phyloP scores from a whole-genome alignment of 805 yeast genomes.

The Myxozyma neotropica region DNA sequence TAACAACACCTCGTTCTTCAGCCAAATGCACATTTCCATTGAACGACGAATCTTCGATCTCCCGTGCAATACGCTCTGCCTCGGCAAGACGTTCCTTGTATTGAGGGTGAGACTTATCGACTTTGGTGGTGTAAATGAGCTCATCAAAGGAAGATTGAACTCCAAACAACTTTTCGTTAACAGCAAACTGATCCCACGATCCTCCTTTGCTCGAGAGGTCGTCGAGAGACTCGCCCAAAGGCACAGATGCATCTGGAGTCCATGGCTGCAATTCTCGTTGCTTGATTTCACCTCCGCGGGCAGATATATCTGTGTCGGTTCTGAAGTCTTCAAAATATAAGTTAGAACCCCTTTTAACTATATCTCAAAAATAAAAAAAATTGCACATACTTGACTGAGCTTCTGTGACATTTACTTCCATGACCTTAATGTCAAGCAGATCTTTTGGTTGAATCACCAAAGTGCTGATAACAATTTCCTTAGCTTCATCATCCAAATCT shows the following conservation, averaged over 20 bases:
- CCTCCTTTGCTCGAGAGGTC: constrained; percentile 41
- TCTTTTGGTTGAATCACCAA: constrained; percentile 55
- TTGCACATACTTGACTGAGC: constrained; percentile 32
- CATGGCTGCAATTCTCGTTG: constrained; percentile 82
- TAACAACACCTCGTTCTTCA: constrained; percentile 78
- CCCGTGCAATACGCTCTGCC: constrained; percentile 80
- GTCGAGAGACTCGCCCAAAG: constrained; percentile 41
- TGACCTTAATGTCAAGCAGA: constrained; percentile 53
- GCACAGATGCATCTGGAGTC: constrained; percentile 67
- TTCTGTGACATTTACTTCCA: constrained; percentile 45
- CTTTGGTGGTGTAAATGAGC: constrained; percentile 79
- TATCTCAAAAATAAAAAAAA: neutral
- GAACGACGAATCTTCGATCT: constrained; percentile 68
- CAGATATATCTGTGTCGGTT: constrained; percentile 85
- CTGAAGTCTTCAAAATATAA: constrained; percentile 52
- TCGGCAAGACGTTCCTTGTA: constrained; percentile 62
- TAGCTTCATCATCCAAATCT: constrained; percentile 43
- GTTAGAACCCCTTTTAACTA: too few relatives aligned
- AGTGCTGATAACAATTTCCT: constrained; percentile 47
- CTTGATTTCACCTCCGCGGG: constrained; percentile 44
- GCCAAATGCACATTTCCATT: constrained; percentile 79
- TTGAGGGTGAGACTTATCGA: constrained; percentile 71
- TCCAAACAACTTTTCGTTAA: constrained; percentile 87
- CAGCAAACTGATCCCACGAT: constrained; percentile 91
- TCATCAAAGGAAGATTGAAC: constrained; percentile 84